A percentile compares a stretch with the other conserved stretches of the same genome.
Evolutionary conservation across 768 basidiomycete species (phyloP).

Genomic region (Lentinula sp.): DNA sequence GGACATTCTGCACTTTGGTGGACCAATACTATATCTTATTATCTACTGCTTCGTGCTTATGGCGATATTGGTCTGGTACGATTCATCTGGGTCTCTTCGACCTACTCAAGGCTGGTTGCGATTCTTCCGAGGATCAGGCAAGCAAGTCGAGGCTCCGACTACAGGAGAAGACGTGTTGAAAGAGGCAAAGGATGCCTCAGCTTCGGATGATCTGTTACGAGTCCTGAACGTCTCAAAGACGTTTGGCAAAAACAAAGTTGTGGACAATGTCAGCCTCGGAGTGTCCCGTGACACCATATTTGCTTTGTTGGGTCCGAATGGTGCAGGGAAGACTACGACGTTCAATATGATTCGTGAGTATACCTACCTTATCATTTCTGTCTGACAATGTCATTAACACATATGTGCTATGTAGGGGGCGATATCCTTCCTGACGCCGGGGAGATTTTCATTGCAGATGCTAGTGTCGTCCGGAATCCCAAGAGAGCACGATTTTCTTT

Average conservation of each 20-base stretch:
- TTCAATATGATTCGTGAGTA: slow-evolving; percentile 74
- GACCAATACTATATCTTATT: slow-evolving; percentile 71
- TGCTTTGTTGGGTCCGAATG: slow-evolving; percentile 75
- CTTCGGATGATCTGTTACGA: slow-evolving; percentile 52
- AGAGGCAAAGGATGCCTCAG: slow-evolving; percentile 43
- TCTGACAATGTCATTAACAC: background rate
- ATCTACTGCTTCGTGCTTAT: slow-evolving; percentile 54
- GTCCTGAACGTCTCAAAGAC: slow-evolving; percentile 60
- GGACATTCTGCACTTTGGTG: slow-evolving; percentile 56
- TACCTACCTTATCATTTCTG: background rate
- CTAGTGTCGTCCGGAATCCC: slow-evolving; percentile 61
- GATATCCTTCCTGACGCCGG: slow-evolving; percentile 63
- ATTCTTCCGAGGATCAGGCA: slow-evolving; percentile 5
- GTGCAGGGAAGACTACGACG: slow-evolving; percentile 79
- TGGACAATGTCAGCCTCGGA: slow-evolving; percentile 69
- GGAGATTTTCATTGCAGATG: slow-evolving; percentile 61
- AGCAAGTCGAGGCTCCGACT: slow-evolving; percentile 10
- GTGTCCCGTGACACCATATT: slow-evolving; percentile 60
- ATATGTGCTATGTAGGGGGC: slow-evolving; percentile 41
- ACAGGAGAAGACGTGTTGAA: slow-evolving; percentile 44
- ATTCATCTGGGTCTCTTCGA: slow-evolving; percentile 53
- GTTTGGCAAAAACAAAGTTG: slow-evolving; percentile 50
- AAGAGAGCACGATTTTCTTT: slow-evolving; percentile 60
- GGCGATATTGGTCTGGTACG: slow-evolving; percentile 60
- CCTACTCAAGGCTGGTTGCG: slow-evolving; percentile 5